A percentile compares a stretch with the other conserved stretches of the same genome.
Evolutionary conservation across 2,329 filamentous ascomycete genomes (phyloP).

Genomic region (Pseudocercospora fijiensis): DNA sequence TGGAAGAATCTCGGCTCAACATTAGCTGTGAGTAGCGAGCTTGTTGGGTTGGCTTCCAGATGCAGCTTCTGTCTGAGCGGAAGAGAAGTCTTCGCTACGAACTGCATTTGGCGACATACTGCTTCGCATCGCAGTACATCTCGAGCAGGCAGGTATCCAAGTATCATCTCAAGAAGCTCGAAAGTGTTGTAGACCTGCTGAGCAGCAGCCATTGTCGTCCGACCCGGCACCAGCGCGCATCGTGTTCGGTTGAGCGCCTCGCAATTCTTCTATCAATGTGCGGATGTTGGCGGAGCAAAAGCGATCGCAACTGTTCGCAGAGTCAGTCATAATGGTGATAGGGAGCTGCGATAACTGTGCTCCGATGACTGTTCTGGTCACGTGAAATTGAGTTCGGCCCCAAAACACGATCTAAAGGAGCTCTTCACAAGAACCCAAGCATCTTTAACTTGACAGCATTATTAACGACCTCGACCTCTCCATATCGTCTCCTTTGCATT

Average conservation of each 20-base stretch:
- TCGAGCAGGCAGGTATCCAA: background rate
- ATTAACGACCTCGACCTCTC: background rate
- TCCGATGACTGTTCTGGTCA: background rate
- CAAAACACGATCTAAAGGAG: background rate
- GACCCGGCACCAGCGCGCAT: background rate
- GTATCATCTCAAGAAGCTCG: background rate
- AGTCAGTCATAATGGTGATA: background rate
- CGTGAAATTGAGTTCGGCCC: background rate
- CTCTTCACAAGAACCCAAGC: background rate
- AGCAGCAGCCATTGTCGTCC: background rate
- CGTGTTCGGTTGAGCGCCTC: background rate
- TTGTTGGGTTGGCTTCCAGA: background rate
- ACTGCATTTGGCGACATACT: background rate
- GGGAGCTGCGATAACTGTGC: background rate
- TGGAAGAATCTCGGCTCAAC: background rate
- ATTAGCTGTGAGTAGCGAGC: background rate
- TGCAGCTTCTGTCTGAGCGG: background rate
- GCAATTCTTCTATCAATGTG: background rate
- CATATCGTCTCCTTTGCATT: background rate
- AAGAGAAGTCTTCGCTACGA: background rate
- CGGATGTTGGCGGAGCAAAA: background rate
- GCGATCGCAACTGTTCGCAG: background rate
- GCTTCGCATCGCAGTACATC: background rate
- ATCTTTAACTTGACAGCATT: background rate
- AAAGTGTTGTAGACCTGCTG: background rate